A percentile compares a stretch with the other conserved stretches of the same genome.
These are phyloP conservation scores for Colletotrichum simmondsii DNA, from an alignment of 2,329 filamentous ascomycete species.

Conservation along the genomic window DNA sequence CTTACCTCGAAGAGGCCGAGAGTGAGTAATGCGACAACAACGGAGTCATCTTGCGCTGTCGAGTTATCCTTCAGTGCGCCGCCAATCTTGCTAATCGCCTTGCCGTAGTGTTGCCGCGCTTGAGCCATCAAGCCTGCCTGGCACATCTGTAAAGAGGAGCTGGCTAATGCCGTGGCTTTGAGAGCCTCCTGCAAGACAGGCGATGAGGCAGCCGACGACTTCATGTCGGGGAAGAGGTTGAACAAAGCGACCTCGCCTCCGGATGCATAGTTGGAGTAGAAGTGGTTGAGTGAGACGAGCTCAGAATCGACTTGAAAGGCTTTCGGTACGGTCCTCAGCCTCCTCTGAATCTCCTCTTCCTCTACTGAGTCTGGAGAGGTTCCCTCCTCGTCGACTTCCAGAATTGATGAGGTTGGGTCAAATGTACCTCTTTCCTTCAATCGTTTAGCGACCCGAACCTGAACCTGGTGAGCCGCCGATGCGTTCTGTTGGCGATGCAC, in stretches of 20 bases:
- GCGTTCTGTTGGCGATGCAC: constrained; percentile 38
- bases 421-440: constrained; percentile 14
- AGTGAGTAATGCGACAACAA: constrained; percentile 8
- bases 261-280: constrained; percentile 15
- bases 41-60: constrained; percentile 16
- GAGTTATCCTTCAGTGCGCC: background rate
- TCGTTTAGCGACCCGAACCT: constrained; percentile 14
- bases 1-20: constrained; percentile 26
- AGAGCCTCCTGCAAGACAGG: constrained; percentile 19
- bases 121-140: constrained; percentile 22
- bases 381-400: background rate
- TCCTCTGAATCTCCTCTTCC: background rate
- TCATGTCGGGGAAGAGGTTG: background rate
- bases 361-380: background rate
- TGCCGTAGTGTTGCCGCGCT: constrained; percentile 12
- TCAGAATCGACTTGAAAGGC: background rate
- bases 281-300: constrained; percentile 11
- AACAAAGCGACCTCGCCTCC: constrained; percentile 7
- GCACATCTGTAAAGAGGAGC: constrained; percentile 1
- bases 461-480: constrained; percentile 12
- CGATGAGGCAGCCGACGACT: constrained; percentile 35
- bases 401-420: background rate
- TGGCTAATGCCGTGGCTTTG: constrained; percentile 30
- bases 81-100: constrained; percentile 10
- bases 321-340: background rate